A percentile compares a stretch with the other conserved stretches of the same genome.
phyloP scores from a whole-genome alignment of 208 protist genomes.

The Phytomonas sp. region DNA sequence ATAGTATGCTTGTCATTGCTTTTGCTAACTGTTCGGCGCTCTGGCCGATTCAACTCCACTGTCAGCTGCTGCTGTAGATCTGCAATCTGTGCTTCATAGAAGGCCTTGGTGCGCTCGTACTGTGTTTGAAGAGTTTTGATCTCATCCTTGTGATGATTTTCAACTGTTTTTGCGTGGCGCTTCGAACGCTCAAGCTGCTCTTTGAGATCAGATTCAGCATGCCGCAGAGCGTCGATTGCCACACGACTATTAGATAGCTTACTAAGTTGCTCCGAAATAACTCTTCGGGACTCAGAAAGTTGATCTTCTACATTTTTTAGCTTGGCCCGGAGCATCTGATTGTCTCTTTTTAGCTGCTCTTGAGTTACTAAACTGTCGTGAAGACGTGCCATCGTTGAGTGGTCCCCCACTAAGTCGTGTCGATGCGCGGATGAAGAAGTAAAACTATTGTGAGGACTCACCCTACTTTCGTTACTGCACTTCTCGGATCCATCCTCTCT shows the following conservation, averaged over 20 bases:
- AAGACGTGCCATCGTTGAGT: conserved; percentile 27
- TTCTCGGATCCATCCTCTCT: not conserved
- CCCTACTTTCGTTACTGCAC: not conserved
- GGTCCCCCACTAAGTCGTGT: conserved; percentile 9
- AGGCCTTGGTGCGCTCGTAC: conserved; percentile 58
- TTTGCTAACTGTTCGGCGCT: conserved; percentile 6
- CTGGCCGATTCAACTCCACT: conserved; percentile 23
- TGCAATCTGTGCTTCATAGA: conserved; percentile 67
- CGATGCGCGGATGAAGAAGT: conserved; percentile 8
- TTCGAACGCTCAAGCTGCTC: conserved; percentile 45
- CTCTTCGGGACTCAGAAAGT: conserved; percentile 44
- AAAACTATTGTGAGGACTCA: not conserved
- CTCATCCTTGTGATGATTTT: conserved; percentile 43
- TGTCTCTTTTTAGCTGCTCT: conserved; percentile 59
- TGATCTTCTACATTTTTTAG: conserved; percentile 32
- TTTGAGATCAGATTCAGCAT: conserved; percentile 26
- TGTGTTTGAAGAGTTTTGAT: conserved; percentile 42
- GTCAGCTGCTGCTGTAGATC: conserved; percentile 65
- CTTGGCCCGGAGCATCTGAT: conserved; percentile 31
- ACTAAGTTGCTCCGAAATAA: conserved; percentile 66
- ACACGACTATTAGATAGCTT: conserved; percentile 41
- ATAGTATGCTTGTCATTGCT: conserved; percentile 2
- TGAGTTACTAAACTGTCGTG: conserved; percentile 46
- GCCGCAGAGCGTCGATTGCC: conserved; percentile 30
- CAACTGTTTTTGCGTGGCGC: conserved; percentile 22